Evolutionary conservation across 2,329 filamentous ascomycete species (phyloP).

Genomic region (Epichloe elymi): DNA sequence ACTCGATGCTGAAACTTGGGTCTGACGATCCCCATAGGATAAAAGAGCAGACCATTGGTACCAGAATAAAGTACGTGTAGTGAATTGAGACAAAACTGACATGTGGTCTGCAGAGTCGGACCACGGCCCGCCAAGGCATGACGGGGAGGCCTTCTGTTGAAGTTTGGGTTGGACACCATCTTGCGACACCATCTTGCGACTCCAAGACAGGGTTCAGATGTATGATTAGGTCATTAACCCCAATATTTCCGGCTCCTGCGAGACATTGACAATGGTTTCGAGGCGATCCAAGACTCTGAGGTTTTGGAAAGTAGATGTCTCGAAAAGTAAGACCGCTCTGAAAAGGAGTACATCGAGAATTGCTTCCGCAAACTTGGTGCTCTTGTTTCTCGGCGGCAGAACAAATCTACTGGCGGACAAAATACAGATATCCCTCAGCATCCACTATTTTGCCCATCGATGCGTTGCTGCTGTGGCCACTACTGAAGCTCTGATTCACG

Average conservation of each 20-base stretch:
- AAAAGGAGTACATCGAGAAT: no score
- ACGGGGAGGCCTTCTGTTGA: neutral
- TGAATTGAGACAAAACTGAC: constrained; percentile 53
- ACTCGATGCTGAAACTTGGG: constrained; percentile 38
- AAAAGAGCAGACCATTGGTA: constrained; percentile 39
- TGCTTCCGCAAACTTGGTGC: no score
- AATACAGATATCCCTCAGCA: no score
- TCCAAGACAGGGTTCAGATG: neutral
- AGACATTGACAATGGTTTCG: neutral
- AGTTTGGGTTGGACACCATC: neutral
- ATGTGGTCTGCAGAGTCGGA: constrained; percentile 20
- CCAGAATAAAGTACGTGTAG: constrained; percentile 51
- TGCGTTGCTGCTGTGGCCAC: no score
- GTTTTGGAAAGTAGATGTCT: neutral
- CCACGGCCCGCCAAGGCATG: neutral
- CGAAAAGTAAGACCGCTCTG: neutral
- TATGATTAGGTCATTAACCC: neutral
- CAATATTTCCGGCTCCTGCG: neutral
- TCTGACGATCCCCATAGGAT: constrained; percentile 48
- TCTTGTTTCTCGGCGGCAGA: no score
- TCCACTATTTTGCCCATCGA: no score
- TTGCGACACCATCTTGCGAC: neutral
- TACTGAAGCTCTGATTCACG: no score
- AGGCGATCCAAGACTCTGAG: neutral
- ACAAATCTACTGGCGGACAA: no score